Conservation (phyloP, 2,329 filamentous ascomycete genomes). For the Orbilia quercus region DNA sequence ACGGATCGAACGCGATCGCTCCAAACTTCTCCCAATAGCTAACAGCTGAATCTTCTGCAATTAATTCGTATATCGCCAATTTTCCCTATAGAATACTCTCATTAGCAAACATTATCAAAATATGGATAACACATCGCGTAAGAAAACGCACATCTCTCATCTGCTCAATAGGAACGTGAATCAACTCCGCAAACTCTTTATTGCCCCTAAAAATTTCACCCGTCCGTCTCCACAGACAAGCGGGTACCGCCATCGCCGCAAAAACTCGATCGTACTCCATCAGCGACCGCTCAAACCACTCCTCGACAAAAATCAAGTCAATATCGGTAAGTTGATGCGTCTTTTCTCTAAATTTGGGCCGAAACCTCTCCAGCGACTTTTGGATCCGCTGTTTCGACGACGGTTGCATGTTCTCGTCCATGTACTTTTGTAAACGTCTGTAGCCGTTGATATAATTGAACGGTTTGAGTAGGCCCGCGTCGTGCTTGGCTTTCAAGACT, state of each 20-base stretch:
- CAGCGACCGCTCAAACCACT: constrained; percentile 97
- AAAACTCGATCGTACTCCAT: constrained; percentile 99
- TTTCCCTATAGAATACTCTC: constrained; percentile 74
- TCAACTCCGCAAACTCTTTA: constrained; percentile 97
- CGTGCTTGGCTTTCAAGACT: constrained; percentile 92
- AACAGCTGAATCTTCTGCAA: constrained; percentile 93
- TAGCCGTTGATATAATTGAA: constrained; percentile 99
- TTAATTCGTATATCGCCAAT: constrained; percentile 92
- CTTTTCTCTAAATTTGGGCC: constrained; percentile 94
- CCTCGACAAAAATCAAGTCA: constrained; percentile 93
- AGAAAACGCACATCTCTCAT: constrained; percentile 80
- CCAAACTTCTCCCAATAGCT: constrained; percentile 99
- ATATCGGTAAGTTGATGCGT: constrained; percentile 92
- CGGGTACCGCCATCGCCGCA: constrained; percentile 97
- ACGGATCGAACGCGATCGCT: constrained; percentile 93
- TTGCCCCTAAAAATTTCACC: constrained; percentile 98
- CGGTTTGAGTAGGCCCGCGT: constrained; percentile 90
- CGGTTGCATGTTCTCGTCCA: constrained; percentile 86
- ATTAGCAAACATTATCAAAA: constrained; percentile 43
- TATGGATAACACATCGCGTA: background rate
- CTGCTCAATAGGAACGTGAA: constrained; percentile 89
- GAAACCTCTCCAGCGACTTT: constrained; percentile 88
- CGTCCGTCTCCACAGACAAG: constrained; percentile 95
- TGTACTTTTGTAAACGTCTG: constrained; percentile 85
- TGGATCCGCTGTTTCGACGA: constrained; percentile 89